phyloP scores from a whole-genome alignment of 495 filamentous ascomycete genomes.

The Penicillium soppii region DNA sequence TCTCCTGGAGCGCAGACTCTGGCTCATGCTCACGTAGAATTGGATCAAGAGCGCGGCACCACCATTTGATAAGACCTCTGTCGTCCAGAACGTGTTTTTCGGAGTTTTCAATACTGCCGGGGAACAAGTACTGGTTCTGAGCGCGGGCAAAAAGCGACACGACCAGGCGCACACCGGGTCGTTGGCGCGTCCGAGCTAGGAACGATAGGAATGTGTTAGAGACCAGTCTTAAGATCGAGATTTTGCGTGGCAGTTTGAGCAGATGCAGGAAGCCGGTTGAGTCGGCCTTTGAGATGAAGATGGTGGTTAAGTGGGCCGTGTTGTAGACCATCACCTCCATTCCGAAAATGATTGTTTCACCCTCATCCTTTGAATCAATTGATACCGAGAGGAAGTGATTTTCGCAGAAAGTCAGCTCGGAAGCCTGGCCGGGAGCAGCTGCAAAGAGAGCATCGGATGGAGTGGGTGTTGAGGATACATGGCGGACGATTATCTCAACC shows the following conservation, averaged over 20 bases:
- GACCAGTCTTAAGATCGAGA: constrained; percentile 72
- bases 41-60: constrained; percentile 84
- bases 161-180: constrained; percentile 69
- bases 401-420: constrained; percentile 79
- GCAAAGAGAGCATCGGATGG: constrained; percentile 71
- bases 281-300: constrained; percentile 97
- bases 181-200: constrained; percentile 63
- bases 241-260: constrained; percentile 57
- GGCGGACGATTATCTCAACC: constrained; percentile 71
- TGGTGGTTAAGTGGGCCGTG: constrained; percentile 73
- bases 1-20: constrained; percentile 38
- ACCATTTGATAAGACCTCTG: constrained; percentile 86
- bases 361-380: constrained; percentile 40
- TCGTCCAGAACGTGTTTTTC: constrained; percentile 95
- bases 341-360: constrained; percentile 62
- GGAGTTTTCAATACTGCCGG: constrained; percentile 79
- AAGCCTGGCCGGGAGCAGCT: constrained; percentile 65
- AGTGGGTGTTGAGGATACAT: constrained; percentile 83
- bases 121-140: constrained; percentile 93
- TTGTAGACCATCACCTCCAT: constrained; percentile 66
- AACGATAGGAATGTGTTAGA: constrained; percentile 73
- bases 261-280: constrained; percentile 84
- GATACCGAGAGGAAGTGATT: constrained; percentile 82
- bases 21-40: constrained; percentile 52
- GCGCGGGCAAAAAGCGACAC: constrained; percentile 90